Conservation (phyloP, 2,329 filamentous ascomycete genomes). For the Orbilia quercus region DNA sequence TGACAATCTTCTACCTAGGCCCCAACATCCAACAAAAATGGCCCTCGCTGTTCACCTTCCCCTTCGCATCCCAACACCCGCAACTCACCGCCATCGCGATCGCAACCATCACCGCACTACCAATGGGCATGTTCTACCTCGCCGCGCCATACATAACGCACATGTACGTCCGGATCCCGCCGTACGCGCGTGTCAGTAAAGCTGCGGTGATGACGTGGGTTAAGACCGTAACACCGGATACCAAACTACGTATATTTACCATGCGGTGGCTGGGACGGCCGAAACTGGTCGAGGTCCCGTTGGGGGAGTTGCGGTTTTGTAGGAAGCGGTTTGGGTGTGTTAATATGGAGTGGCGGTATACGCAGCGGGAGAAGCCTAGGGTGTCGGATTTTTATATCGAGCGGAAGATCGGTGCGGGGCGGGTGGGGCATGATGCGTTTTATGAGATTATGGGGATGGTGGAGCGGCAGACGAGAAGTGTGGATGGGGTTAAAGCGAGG, state of each 20-base stretch:
- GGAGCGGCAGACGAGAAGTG: conserved; percentile 26
- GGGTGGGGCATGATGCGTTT: conserved; percentile 44
- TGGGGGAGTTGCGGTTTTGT: conserved; percentile 56
- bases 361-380: conserved; percentile 39
- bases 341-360: conserved; percentile 57
- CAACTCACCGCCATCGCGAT: conserved; percentile 26
- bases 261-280: conserved; percentile 58
- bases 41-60: conserved; percentile 41
- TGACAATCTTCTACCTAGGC: conserved; percentile 55
- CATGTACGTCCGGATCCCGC: conserved; percentile 58
- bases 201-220: conserved; percentile 49
- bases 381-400: conserved; percentile 50
- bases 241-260: conserved; percentile 57
- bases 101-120: conserved; percentile 28
- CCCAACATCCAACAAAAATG: conserved; percentile 45
- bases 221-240: conserved; percentile 51
- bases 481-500: background rate
- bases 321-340: conserved; percentile 58
- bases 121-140: conserved; percentile 55
- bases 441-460: conserved; percentile 43
- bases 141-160: conserved; percentile 59
- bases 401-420: conserved; percentile 35
- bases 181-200: conserved; percentile 56
- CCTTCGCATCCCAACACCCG: conserved; percentile 25
- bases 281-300: conserved; percentile 57